Evolutionary conservation across 257 asterid species (phyloP).

Genomic region (Schizonepeta tenuifolia): DNA sequence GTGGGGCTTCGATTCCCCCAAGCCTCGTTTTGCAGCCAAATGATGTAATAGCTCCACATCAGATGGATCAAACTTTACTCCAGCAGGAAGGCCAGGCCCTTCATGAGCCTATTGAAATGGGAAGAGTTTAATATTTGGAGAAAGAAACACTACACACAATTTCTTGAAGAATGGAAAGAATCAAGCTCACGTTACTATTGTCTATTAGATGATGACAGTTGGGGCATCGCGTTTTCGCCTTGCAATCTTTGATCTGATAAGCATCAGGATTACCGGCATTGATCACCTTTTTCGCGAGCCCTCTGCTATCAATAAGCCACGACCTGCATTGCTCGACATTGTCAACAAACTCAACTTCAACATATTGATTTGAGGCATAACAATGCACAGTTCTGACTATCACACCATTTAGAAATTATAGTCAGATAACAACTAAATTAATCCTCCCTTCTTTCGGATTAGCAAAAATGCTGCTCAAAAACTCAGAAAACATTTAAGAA

Average conservation of each 20-base stretch:
- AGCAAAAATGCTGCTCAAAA: background rate
- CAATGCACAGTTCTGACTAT: background rate
- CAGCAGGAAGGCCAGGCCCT: slow-evolving; percentile 89
- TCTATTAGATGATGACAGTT: slow-evolving; percentile 61
- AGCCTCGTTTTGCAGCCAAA: slow-evolving; percentile 79
- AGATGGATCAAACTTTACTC: slow-evolving; percentile 90
- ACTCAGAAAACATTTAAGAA: too few species aligned
- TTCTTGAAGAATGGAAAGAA: background rate
- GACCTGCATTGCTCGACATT: slow-evolving; percentile 49
- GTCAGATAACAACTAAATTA: background rate
- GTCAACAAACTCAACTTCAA: slow-evolving; percentile 24
- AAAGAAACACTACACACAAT: background rate
- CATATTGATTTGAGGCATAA: slow-evolving; percentile 2
- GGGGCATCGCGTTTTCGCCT: slow-evolving; percentile 71
- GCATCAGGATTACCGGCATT: slow-evolving; percentile 60
- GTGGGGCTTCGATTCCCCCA: slow-evolving; percentile 56
- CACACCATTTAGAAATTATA: slow-evolving; percentile 4
- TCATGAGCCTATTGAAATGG: slow-evolving; percentile 35
- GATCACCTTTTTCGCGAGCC: slow-evolving; percentile 74
- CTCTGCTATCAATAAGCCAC: slow-evolving; percentile 76
- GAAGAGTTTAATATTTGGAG: background rate
- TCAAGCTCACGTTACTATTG: slow-evolving; percentile 70
- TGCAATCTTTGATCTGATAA: slow-evolving; percentile 65
- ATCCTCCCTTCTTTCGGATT: background rate
- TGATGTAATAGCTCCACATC: slow-evolving; percentile 79